A percentile compares a stretch with the other conserved stretches of the same genome.
Conservation (phyloP, 2,329 filamentous ascomycete genomes). For the Colletotrichum sojae region DNA sequence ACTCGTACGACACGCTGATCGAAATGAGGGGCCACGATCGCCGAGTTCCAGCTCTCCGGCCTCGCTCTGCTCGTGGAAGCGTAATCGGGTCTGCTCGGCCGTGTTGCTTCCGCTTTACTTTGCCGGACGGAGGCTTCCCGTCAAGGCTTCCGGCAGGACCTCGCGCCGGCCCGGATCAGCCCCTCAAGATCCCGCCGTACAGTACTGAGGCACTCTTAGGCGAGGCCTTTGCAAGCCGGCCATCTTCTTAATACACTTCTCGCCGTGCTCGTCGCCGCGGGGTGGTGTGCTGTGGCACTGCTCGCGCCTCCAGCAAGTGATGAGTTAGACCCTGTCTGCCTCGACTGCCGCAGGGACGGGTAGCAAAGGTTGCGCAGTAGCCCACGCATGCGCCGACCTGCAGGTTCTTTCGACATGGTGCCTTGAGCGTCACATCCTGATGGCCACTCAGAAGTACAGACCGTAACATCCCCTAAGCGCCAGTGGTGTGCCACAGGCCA, state of each 20-base stretch:
- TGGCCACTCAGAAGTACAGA: constrained; percentile 26
- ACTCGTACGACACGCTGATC: constrained; percentile 38
- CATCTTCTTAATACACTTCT: too few relatives aligned
- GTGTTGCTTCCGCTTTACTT: constrained; percentile 3
- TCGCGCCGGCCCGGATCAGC: constrained; percentile 15
- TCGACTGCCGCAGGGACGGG: constrained; percentile 16
- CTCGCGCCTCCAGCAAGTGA: constrained; percentile 6
- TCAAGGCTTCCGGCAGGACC: background rate
- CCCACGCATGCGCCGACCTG: constrained; percentile 36
- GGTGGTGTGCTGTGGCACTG: background rate
- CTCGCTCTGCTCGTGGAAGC: background rate
- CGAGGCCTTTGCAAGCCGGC: too few relatives aligned
- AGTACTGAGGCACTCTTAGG: background rate
- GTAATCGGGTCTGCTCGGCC: background rate
- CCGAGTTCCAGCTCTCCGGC: background rate
- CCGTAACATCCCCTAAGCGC: constrained; percentile 27
- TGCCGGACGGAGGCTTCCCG: background rate
- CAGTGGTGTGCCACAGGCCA: background rate
- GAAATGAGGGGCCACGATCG: constrained; percentile 28
- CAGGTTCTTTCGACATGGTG: constrained; percentile 27
- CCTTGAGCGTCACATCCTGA: constrained; percentile 21
- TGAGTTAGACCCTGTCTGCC: constrained; percentile 4
- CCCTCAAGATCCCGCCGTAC: constrained; percentile 18
- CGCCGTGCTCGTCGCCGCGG: background rate
- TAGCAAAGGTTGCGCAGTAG: constrained; percentile 24